Percentiles rank a stretch among this genome's conserved stretches.
Conservation (phyloP, 78 protist species). For the Dictyostelium brefeldianum region DNA sequence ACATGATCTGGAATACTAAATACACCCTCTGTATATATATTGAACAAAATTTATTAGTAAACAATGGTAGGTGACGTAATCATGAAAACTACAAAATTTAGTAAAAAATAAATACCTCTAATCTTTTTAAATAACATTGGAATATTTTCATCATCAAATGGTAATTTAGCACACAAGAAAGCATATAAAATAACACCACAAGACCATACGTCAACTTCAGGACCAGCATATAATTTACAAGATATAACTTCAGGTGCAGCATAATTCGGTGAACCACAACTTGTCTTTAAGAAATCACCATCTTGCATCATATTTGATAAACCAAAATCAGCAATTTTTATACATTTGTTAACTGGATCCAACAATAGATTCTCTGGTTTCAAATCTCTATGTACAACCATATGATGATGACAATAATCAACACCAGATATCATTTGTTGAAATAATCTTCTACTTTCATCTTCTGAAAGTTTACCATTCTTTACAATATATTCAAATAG, state of each 20-base stretch:
- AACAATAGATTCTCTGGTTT: conserved; percentile 85
- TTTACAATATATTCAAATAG: conserved; percentile 99
- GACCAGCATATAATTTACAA: conserved; percentile 96
- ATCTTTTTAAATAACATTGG: conserved; percentile 97
- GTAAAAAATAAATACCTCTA: conserved; percentile 52
- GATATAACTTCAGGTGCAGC: conserved; percentile 99
- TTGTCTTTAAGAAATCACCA: conserved; percentile 97
- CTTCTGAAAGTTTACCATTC: conserved; percentile 94
- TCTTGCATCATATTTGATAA: conserved; percentile 97
- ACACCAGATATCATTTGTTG: conserved; percentile 99
- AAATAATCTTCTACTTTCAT: conserved; percentile 95
- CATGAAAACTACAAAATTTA: no score
- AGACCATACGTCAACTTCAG: conserved; percentile 97
- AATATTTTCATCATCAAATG: conserved; percentile 99
- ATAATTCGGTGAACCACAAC: conserved; percentile 99
- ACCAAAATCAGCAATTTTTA: conserved; percentile 99
- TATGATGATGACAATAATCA: conserved; percentile 97
- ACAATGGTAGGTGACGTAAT: no score
- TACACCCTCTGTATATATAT: conserved; percentile 91
- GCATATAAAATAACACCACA: conserved; percentile 89
- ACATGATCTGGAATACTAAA: conserved; percentile 92
- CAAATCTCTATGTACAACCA: conserved; percentile 95
- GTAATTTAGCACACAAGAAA: conserved; percentile 89
- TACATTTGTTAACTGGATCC: conserved; percentile 61
- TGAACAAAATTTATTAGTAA: no score